phyloP scores from a whole-genome alignment of 495 filamentous ascomycete species.

The Xylaria curta region DNA sequence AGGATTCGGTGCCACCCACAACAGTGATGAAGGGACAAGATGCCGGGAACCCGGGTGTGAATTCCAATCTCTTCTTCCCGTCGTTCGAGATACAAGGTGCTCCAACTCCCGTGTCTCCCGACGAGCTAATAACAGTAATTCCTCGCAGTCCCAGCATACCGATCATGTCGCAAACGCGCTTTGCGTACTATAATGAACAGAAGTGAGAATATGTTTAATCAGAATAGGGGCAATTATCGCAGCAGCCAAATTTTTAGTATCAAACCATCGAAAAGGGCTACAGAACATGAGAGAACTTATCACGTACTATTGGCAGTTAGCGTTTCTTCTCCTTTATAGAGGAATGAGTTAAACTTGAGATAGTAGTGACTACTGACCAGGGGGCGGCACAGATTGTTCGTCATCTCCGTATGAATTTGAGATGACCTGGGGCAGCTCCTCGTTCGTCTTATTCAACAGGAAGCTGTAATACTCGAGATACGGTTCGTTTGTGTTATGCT shows the following conservation, averaged over 20 bases:
- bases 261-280: background rate
- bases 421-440: conserved; percentile 69
- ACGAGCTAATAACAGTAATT: conserved; percentile 69
- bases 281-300: conserved; percentile 2
- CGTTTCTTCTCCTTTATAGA: background rate
- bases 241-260: background rate
- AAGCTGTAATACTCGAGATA: conserved; percentile 70
- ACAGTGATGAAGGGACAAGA: conserved; percentile 73
- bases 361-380: conserved; percentile 15
- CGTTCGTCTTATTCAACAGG: conserved; percentile 31
- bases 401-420: conserved; percentile 76
- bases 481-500: conserved; percentile 69
- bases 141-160: conserved; percentile 71
- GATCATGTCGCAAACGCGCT: conserved; percentile 66
- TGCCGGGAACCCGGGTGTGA: conserved; percentile 71
- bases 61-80: conserved; percentile 64
- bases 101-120: conserved; percentile 72
- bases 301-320: background rate
- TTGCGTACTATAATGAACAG: conserved; percentile 56
- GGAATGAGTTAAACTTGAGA: background rate
- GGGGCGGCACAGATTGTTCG: conserved; percentile 54
- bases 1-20: conserved; percentile 67
- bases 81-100: conserved; percentile 68
- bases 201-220: background rate
- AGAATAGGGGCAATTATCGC: background rate